A percentile compares a stretch with the other conserved stretches of the same genome.
phyloP scores from a whole-genome alignment of 306 rosid species.

The Prunus armeniaca region DNA sequence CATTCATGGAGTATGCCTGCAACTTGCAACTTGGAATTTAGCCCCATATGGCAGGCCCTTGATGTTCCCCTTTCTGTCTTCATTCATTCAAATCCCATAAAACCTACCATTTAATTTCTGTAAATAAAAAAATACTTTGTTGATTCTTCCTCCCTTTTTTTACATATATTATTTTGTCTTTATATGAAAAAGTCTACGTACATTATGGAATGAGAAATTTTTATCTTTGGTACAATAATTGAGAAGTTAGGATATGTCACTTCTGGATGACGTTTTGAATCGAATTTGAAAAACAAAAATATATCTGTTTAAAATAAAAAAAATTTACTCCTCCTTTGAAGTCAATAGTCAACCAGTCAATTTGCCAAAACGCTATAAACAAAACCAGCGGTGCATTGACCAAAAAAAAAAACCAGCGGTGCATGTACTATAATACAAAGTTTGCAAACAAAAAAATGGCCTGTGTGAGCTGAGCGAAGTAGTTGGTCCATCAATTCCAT shows the following conservation, averaged over 20 bases:
- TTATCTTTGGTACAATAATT: not conserved
- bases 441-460: too few species aligned
- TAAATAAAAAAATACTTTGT: not conserved
- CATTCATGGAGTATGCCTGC: not conserved
- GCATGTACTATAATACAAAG: not conserved
- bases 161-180: not conserved
- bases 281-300: not conserved
- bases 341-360: not conserved
- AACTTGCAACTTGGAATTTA: constrained; percentile 2
- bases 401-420: too few species aligned
- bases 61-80: not conserved
- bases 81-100: not conserved
- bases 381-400: not conserved
- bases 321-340: not conserved
- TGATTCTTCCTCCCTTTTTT: not conserved
- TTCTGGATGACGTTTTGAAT: not conserved
- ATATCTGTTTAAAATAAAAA: not conserved
- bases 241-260: not conserved
- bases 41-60: not conserved
- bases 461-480: not conserved
- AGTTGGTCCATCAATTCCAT: not conserved
- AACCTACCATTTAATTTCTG: not conserved
- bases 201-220: not conserved
- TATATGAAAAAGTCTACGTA: not conserved
- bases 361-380: not conserved